Percentiles rank a stretch among this genome's conserved stretches.
phyloP scores from a whole-genome alignment of 768 basidiomycete genomes.

The Leccinum rimulosum region DNA sequence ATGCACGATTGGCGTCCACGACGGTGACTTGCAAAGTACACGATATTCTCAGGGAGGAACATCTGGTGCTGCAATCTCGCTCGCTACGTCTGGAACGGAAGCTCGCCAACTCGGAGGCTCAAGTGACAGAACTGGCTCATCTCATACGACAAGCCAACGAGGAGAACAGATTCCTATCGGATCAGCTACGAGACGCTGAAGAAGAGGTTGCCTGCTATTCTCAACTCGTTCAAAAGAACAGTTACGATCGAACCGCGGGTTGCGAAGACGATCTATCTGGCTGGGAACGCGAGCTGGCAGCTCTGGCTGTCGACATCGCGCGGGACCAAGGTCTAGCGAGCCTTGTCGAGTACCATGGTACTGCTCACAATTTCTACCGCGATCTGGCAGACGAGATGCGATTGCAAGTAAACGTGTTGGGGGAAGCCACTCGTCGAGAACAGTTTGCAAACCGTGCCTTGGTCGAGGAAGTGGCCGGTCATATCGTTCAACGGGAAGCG shows the following conservation, averaged over 20 bases:
- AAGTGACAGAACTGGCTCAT: conserved; percentile 61
- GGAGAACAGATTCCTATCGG: conserved; percentile 44
- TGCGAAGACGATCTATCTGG: conserved; percentile 1
- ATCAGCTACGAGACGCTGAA: conserved; percentile 18
- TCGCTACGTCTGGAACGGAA: conserved; percentile 61
- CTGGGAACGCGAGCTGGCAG: conserved; percentile 21
- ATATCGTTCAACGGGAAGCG: conserved; percentile 41
- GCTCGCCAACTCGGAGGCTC: conserved; percentile 63
- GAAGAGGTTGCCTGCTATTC: conserved; percentile 18
- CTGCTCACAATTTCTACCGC: conserved; percentile 37
- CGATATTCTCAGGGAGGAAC: conserved; percentile 39
- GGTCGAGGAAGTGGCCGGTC: conserved; percentile 38
- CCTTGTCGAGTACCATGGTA: conserved; percentile 17
- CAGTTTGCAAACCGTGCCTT: conserved; percentile 18
- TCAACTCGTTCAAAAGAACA: conserved; percentile 10
- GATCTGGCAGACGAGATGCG: conserved; percentile 36
- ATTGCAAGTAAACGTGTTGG: conserved; percentile 8
- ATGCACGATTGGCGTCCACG: conserved; percentile 46
- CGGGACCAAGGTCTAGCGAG: conserved; percentile 8
- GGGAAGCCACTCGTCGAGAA: conserved; percentile 15
- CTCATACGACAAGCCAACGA: conserved; percentile 59
- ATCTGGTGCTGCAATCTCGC: conserved; percentile 39
- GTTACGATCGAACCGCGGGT: not conserved
- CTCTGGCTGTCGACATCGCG: conserved; percentile 17
- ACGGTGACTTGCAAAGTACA: conserved; percentile 40